phyloP scores from a whole-genome alignment of 2,329 filamentous ascomycete species.

The Apiospora marii region DNA sequence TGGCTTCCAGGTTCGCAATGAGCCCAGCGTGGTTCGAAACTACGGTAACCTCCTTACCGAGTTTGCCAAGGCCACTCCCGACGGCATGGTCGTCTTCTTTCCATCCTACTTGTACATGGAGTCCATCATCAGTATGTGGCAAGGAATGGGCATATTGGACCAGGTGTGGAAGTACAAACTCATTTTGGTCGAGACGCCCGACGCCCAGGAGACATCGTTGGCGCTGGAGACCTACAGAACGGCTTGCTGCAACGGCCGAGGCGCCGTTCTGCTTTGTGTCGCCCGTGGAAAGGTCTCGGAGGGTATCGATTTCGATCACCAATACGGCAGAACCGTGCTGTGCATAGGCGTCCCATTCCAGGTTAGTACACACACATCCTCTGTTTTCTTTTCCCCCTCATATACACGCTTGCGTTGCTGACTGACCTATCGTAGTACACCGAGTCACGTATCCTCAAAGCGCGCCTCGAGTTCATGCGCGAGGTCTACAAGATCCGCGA shows the following conservation, averaged over 20 bases:
- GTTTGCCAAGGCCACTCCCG: conserved; percentile 94
- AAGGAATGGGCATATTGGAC: conserved; percentile 97
- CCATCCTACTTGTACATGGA: conserved; percentile 99
- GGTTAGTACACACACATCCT: neutral
- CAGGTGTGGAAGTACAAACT: conserved; percentile 99
- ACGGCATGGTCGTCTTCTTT: conserved; percentile 99
- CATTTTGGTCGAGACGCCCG: conserved; percentile 96
- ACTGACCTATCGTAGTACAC: conserved; percentile 72
- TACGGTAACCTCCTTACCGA: conserved; percentile 94
- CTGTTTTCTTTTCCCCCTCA: neutral
- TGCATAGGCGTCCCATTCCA: conserved; percentile 96
- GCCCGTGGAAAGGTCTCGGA: conserved; percentile 97
- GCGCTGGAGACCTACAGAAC: conserved; percentile 97
- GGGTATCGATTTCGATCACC: conserved; percentile 98
- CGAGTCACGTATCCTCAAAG: conserved; percentile 95
- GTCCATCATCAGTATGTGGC: conserved; percentile 98
- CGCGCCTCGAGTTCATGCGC: conserved; percentile 91
- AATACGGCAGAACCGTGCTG: conserved; percentile 93
- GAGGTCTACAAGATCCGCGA: conserved; percentile 97
- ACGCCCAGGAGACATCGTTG: conserved; percentile 95
- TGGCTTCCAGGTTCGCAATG: conserved; percentile 93
- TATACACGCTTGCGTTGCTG: neutral
- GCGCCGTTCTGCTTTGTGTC: conserved; percentile 92
- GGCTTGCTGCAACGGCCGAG: conserved; percentile 95
- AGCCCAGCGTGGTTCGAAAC: conserved; percentile 95